A percentile compares a stretch with the other conserved stretches of the same genome.
These are phyloP conservation scores for Tricholoma matsutake DNA, from an alignment of 768 basidiomycete genomes.

Conservation along the genomic window DNA sequence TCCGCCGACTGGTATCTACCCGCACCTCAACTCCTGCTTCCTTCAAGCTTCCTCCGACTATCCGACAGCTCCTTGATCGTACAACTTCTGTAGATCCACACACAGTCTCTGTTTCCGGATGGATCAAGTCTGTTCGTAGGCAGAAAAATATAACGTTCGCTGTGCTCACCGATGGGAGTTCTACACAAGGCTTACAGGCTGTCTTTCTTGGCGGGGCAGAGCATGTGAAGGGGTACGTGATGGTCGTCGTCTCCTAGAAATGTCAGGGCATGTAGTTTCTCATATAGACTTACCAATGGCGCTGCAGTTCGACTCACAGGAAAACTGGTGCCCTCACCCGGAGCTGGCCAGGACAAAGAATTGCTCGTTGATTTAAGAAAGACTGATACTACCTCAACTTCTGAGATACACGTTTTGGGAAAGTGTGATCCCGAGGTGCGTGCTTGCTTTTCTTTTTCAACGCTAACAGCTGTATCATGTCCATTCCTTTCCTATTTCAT, in stretches of 20 bases:
- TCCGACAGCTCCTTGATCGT: constrained; percentile 26
- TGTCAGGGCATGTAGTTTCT: not conserved
- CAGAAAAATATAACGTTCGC: constrained; percentile 91
- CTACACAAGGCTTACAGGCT: constrained; percentile 67
- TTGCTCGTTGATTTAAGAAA: constrained; percentile 38
- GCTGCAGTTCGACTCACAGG: constrained; percentile 27
- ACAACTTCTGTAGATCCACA: constrained; percentile 3
- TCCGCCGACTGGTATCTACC: constrained; percentile 20
- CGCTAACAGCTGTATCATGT: no score
- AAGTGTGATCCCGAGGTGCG: constrained; percentile 46
- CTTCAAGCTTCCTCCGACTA: constrained; percentile 25
- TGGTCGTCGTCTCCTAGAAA: not conserved
- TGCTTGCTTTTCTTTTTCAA: not conserved
- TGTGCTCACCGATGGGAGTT: constrained; percentile 79
- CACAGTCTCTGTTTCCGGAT: constrained; percentile 60
- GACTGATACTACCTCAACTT: not conserved
- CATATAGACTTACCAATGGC: constrained; percentile 21
- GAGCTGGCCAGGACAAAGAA: constrained; percentile 46
- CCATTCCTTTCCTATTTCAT: not conserved
- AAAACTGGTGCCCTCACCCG: constrained; percentile 41
- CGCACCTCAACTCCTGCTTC: constrained; percentile 5
- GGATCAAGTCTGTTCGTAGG: constrained; percentile 81
- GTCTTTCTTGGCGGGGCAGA: constrained; percentile 52
- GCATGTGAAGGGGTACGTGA: constrained; percentile 23
- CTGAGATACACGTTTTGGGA: constrained; percentile 38